phyloP scores from a whole-genome alignment of 2,329 filamentous ascomycete species.

The Microdochium trichocladiopsis region DNA sequence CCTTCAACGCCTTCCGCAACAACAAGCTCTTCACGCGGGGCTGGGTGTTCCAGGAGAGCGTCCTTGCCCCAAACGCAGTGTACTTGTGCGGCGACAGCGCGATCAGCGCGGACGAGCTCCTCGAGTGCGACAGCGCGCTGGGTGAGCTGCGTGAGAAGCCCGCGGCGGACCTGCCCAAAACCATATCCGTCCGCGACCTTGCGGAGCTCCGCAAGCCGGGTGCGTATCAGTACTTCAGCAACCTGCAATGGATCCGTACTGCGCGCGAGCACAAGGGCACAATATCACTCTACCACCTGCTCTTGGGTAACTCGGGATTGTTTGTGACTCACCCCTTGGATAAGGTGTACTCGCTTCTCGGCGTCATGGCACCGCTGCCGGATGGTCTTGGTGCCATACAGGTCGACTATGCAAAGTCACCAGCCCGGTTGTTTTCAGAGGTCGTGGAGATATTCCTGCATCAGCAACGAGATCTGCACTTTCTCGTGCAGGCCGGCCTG shows the following conservation, averaged over 20 bases:
- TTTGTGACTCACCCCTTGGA: background rate
- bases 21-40: too few species aligned
- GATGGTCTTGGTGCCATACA: background rate
- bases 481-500: background rate
- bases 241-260: background rate
- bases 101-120: background rate
- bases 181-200: background rate
- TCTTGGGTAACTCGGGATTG: background rate
- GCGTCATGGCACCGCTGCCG: background rate
- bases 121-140: background rate
- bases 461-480: background rate
- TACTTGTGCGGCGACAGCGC: background rate
- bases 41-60: background rate
- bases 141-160: too few species aligned
- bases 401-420: background rate
- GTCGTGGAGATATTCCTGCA: background rate
- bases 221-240: background rate
- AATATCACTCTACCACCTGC: background rate
- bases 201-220: background rate
- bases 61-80: background rate
- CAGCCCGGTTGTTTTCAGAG: background rate
- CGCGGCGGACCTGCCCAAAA: background rate
- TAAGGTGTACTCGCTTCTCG: background rate
- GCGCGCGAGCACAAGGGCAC: background rate
- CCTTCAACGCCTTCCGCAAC: too few species aligned